phyloP scores from a whole-genome alignment of 257 asterid species.

The Primulina huaijiensis region DNA sequence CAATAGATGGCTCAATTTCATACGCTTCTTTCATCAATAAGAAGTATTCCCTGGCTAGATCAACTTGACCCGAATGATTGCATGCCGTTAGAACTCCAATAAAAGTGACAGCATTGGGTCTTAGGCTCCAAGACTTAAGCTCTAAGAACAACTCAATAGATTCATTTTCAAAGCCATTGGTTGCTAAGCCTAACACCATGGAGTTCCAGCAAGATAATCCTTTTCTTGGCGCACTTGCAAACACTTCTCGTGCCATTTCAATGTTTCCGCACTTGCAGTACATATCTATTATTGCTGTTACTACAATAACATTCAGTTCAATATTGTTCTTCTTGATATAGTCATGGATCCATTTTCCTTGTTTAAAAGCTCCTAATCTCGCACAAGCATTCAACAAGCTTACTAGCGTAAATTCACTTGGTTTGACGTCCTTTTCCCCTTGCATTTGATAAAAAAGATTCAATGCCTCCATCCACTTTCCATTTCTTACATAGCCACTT shows the following conservation, averaged over 20 bases:
- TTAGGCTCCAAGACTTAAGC: slow-evolving; percentile 38
- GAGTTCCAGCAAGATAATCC: slow-evolving; percentile 72
- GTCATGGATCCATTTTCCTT: slow-evolving; percentile 70
- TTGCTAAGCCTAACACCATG: slow-evolving; percentile 67
- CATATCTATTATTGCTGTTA: slow-evolving; percentile 66
- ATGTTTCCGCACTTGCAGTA: slow-evolving; percentile 60
- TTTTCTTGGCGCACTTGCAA: slow-evolving; percentile 30
- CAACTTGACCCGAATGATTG: slow-evolving; percentile 49
- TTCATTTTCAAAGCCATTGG: slow-evolving; percentile 46
- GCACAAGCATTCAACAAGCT: slow-evolving; percentile 71
- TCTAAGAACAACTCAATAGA: slow-evolving; percentile 43
- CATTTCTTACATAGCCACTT: slow-evolving; percentile 65
- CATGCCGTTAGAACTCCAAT: slow-evolving; percentile 50
- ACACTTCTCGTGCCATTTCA: slow-evolving; percentile 35
- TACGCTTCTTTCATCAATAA: slow-evolving; percentile 38
- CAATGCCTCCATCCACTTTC: slow-evolving; percentile 58
- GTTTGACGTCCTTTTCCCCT: slow-evolving; percentile 29
- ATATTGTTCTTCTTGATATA: slow-evolving; percentile 37
- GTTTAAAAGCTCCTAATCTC: slow-evolving; percentile 54
- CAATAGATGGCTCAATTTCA: slow-evolving; percentile 40
- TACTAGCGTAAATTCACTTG: slow-evolving; percentile 52
- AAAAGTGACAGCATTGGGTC: slow-evolving; percentile 55
- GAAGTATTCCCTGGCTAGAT: slow-evolving; percentile 48
- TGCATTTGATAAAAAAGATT: slow-evolving; percentile 51
- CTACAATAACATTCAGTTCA: slow-evolving; percentile 43